Base-by-base conservation (phyloP, 139 green algal genomes). In the Monoraphidium neglectum region DNA sequence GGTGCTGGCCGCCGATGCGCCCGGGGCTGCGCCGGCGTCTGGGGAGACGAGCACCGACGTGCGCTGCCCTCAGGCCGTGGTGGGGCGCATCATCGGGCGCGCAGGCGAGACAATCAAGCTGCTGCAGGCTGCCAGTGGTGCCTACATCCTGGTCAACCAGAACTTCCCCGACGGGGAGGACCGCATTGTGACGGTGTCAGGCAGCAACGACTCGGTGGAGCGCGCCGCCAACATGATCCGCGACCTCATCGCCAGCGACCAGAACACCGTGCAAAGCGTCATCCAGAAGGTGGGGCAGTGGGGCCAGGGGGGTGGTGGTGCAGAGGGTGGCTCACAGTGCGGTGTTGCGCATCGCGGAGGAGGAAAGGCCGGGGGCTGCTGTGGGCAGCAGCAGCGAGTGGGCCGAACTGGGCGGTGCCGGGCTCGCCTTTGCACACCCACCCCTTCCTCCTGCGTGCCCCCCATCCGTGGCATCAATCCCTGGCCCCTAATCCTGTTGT, bases 101-200 rank as follows among this genome's bases (percentile, higher is more conserved):
- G 93, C 91, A 6, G 96, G 96, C 2, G 95, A 99, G 87, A 99
- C 96, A n/a, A 99, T 99, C 85, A 51, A 88, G 96, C 57, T 88
- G 24, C 86, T 99, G 85, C 95, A 99, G 90, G 85, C 89, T 18
- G 90, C 88, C 54, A 95, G 88, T 53, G 89, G 91, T n/a, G 92
- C 91, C 0, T 84, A 94, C 79, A 97, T 97, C 68, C 62, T 89
- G 4, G 85, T 91, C 24, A 84, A 92, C 63, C 89, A 94, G 79
- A 89, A 82, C 79, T 87, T 84, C 68, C 83, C 82, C n/a, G 74
- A 87, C 49, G 86, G 80, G 12, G 70, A 57, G 2, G 77, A 70
- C 53, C 69, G 94, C 38, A 73, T 91, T 69, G 86, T 98, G 21
- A 88, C 87, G 21, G 87, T 98, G 57, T 84, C 83, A 6, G 94